These are phyloP conservation scores for Aegilops bicornis DNA, from an alignment of 176 grass and related monocot genomes.

Conservation along the genomic window DNA sequence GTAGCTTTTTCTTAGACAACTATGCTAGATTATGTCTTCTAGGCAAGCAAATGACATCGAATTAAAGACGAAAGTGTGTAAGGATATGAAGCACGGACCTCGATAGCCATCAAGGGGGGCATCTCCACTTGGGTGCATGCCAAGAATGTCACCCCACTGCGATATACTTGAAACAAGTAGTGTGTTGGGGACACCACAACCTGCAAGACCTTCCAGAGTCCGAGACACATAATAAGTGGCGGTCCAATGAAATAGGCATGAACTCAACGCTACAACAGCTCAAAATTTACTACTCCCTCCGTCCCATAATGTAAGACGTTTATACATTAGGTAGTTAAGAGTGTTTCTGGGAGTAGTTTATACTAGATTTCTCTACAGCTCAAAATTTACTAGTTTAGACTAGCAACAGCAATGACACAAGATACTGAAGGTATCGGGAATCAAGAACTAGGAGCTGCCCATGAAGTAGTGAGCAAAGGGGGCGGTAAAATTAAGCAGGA, in stretches of 20 bases:
- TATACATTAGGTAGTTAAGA: no score
- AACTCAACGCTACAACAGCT: background rate
- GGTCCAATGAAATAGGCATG: background rate
- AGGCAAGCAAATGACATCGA: background rate
- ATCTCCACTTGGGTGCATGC: slow-evolving; percentile 89
- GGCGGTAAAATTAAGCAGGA: background rate
- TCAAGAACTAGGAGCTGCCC: background rate
- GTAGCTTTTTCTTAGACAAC: background rate
- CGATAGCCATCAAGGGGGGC: slow-evolving; percentile 75
- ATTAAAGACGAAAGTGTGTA: background rate
- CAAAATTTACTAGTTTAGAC: background rate
- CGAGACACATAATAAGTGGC: background rate
- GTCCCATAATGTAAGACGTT: no score
- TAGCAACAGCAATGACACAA: background rate
- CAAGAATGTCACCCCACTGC: slow-evolving; percentile 67
- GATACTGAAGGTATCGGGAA: background rate
- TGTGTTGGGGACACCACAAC: slow-evolving; percentile 86
- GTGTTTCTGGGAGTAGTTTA: no score
- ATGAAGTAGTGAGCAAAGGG: background rate
- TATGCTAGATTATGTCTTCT: background rate
- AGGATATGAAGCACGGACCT: slow-evolving; percentile 42
- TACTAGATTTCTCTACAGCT: background rate
- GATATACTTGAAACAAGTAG: slow-evolving; percentile 83
- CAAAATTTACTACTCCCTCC: background rate
- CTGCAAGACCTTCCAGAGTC: slow-evolving; percentile 52